A percentile compares a stretch with the other conserved stretches of the same genome.
These are phyloP conservation scores for Gaeumannomyces sp. DNA, from an alignment of 2,329 filamentous ascomycete species.

Conservation along the genomic window DNA sequence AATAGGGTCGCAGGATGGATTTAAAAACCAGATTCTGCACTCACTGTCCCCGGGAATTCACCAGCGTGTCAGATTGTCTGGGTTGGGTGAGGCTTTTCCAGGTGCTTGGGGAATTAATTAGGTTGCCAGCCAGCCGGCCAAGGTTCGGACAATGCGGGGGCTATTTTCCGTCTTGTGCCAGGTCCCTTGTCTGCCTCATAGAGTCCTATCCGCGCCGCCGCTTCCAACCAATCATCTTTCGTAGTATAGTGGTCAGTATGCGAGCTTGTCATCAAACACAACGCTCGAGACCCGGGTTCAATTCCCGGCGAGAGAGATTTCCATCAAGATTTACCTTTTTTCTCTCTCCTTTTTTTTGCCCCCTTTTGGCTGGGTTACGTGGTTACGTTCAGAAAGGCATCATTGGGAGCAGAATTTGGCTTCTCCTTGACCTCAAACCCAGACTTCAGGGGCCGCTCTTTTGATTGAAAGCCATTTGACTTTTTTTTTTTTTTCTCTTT, in stretches of 20 bases:
- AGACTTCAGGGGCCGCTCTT: too few species aligned
- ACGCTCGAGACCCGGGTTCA: constrained; percentile 7
- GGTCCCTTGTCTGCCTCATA: background rate
- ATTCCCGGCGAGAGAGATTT: background rate
- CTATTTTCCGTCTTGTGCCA: too few species aligned
- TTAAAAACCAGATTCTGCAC: too few species aligned
- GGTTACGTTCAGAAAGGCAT: too few species aligned
- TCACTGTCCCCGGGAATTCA: too few species aligned
- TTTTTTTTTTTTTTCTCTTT: too few species aligned
- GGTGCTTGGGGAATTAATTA: too few species aligned
- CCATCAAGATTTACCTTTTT: background rate
- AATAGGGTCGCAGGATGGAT: background rate
- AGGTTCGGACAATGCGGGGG: background rate
- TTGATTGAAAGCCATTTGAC: too few species aligned
- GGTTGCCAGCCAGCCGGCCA: background rate
- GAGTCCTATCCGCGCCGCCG: background rate
- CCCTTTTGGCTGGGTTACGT: too few species aligned
- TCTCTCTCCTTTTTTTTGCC: too few species aligned
- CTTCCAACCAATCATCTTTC: constrained; percentile 2
- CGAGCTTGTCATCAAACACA: constrained; percentile 4
- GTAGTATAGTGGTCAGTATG: constrained; percentile 6
- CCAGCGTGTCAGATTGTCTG: background rate
- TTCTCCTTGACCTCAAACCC: too few species aligned
- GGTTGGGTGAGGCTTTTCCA: background rate
- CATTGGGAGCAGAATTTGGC: too few species aligned